Percentiles rank a stretch among this genome's conserved stretches.
Conservation (phyloP, 805 yeast genomes). For the Kodamaea neixiangensis region DNA sequence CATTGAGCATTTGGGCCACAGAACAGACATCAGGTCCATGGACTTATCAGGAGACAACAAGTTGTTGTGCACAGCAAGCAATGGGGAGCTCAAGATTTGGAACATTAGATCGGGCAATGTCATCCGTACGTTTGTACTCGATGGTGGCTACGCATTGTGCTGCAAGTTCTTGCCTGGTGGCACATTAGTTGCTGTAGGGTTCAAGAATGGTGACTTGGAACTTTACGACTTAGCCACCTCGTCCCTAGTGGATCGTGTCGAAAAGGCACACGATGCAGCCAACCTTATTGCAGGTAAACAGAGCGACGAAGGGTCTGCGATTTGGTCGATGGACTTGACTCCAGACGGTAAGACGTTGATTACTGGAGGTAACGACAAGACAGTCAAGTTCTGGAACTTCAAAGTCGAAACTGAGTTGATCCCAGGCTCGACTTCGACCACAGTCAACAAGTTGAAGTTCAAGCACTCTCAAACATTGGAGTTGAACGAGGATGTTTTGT, state of each 20-base stretch:
- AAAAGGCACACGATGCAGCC: conserved; percentile 56
- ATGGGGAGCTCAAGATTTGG: conserved; percentile 89
- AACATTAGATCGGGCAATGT: conserved; percentile 72
- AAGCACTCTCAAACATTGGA: conserved; percentile 81
- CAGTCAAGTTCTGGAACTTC: conserved; percentile 88
- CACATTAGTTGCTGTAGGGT: conserved; percentile 80
- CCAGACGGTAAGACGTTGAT: conserved; percentile 82
- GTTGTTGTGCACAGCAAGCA: conserved; percentile 84
- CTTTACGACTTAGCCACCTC: conserved; percentile 86
- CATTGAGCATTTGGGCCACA: conserved; percentile 80
- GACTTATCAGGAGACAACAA: conserved; percentile 81
- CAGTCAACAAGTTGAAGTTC: conserved; percentile 55
- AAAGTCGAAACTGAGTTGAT: conserved; percentile 64
- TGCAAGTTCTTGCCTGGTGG: conserved; percentile 91
- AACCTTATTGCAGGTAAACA: conserved; percentile 15
- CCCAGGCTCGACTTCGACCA: conserved; percentile 61
- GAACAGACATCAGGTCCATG: conserved; percentile 83
- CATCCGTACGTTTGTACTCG: conserved; percentile 69
- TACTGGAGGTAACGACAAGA: conserved; percentile 93
- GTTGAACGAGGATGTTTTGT: conserved; percentile 78
- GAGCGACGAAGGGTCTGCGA: conserved; percentile 46
- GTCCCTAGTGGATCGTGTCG: conserved; percentile 64
- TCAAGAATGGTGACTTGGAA: conserved; percentile 82
- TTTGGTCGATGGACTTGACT: conserved; percentile 89
- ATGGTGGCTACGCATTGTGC: conserved; percentile 83